A percentile compares a stretch with the other conserved stretches of the same genome.
Conservation (phyloP, 2,329 filamentous ascomycete species). For the Colletotrichum theobromicola region DNA sequence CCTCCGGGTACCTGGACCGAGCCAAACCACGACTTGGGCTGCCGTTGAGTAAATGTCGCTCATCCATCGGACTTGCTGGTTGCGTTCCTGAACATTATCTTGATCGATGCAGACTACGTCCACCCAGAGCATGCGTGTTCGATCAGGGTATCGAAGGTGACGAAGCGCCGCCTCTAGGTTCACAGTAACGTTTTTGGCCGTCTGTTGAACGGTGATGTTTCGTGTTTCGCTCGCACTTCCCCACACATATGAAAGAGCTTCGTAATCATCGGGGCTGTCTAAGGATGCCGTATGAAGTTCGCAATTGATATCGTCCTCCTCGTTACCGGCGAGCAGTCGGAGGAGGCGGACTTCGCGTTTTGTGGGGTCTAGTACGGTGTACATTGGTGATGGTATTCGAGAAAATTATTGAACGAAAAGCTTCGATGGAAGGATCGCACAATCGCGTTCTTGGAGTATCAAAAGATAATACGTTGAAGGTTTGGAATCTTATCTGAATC, state of each 20-base stretch:
- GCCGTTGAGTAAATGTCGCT: background rate
- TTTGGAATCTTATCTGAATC: background rate
- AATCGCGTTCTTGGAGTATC: fast-evolving
- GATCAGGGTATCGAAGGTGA: background rate
- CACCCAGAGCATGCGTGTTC: background rate
- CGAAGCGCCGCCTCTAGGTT: background rate
- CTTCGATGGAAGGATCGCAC: background rate
- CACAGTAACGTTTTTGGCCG: background rate
- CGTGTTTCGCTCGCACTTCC: background rate
- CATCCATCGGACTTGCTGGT: background rate
- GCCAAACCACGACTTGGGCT: background rate
- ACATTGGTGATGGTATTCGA: background rate
- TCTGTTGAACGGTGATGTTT: background rate
- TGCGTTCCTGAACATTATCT: background rate
- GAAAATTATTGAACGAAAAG: background rate
- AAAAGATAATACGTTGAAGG: fast-evolving
- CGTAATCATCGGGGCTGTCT: background rate
- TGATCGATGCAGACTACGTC: background rate
- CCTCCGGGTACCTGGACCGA: background rate
- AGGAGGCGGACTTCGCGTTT: background rate
- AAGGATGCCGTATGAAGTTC: background rate
- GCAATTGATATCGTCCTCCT: background rate
- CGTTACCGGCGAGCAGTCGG: background rate
- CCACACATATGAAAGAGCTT: background rate
- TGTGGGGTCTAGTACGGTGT: background rate